A percentile compares a stretch with the other conserved stretches of the same genome.
phyloP scores from a whole-genome alignment of 2,329 filamentous ascomycete genomes.

The Penicillium decumbens region DNA sequence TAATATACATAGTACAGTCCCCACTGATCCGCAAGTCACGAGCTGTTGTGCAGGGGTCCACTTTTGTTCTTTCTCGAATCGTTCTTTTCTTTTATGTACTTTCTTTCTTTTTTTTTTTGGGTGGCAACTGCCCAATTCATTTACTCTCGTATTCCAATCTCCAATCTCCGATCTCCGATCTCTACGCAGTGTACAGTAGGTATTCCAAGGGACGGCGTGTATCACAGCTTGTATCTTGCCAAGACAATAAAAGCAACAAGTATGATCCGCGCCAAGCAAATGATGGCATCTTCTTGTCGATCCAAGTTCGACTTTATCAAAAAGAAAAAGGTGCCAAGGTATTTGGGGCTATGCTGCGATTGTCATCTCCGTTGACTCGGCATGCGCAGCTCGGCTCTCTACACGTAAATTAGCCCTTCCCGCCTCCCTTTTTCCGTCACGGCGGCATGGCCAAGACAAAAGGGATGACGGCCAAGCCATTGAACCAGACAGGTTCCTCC shows the following conservation, averaged over 20 bases:
- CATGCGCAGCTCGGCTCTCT: neutral
- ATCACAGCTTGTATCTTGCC: constrained; percentile 2
- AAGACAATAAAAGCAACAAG: constrained; percentile 10
- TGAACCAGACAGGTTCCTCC: neutral
- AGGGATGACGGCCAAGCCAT: constrained; percentile 12
- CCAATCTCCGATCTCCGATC: neutral
- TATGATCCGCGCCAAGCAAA: constrained; percentile 17
- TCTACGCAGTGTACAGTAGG: too few species aligned
- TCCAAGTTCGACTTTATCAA: neutral
- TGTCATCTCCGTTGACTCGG: neutral
- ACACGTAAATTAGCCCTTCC: neutral
- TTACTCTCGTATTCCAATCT: neutral
- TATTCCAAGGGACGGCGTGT: neutral
- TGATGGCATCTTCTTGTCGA: constrained; percentile 6
- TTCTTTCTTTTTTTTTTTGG: neutral
- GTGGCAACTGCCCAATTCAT: neutral
- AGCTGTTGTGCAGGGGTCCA: constrained; percentile 12
- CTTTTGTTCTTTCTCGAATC: constrained; percentile 11
- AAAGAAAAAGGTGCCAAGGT: constrained; percentile 1
- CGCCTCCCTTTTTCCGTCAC: neutral
- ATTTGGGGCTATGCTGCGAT: neutral
- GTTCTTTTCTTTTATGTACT: neutral
- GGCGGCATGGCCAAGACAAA: constrained; percentile 10
- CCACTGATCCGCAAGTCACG: constrained; percentile 23
- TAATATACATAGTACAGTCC: too few species aligned